Evolutionary conservation across 1,139 yeast species (phyloP).

Genomic region (Suhomyces bokatorum): DNA sequence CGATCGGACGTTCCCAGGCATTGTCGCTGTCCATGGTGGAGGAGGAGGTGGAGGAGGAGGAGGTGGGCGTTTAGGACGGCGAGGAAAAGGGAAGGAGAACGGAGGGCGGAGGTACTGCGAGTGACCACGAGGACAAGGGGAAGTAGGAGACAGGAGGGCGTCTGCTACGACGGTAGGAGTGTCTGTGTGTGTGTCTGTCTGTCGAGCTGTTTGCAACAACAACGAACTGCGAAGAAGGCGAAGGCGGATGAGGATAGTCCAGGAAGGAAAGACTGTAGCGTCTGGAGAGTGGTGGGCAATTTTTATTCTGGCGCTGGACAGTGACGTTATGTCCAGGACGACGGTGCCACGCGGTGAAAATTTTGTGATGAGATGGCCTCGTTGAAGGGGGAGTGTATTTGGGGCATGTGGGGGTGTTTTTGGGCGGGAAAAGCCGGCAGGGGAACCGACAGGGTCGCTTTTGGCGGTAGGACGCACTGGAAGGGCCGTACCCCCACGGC

Average conservation of each 20-base stretch:
- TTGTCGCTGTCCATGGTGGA: constrained; percentile 14
- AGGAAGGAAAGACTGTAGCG: constrained; percentile 3
- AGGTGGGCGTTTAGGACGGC: background rate
- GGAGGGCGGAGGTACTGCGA: background rate
- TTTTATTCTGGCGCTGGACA: constrained; percentile 6
- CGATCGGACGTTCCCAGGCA: constrained; percentile 35
- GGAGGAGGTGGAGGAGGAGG: too few relatives aligned
- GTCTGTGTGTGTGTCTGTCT: too few relatives aligned
- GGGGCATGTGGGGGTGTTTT: constrained; percentile 12
- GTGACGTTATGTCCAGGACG: constrained; percentile 7
- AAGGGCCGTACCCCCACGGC: background rate
- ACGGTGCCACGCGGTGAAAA: constrained; percentile 13
- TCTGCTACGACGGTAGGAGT: constrained; percentile 5
- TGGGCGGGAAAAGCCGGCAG: constrained; percentile 10
- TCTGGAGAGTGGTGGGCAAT: constrained; percentile 1
- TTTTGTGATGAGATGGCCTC: constrained; percentile 12
- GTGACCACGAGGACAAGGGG: background rate
- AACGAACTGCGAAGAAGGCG: background rate
- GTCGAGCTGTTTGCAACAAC: background rate
- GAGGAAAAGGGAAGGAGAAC: background rate
- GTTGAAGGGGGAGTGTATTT: too few relatives aligned
- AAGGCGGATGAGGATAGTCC: background rate
- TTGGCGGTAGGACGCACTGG: background rate
- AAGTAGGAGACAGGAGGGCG: background rate
- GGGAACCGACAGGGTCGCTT: background rate